Evolutionary conservation across 352 stramenopile genomes (phyloP), one percentile per base, ranked within the genome.

Genomic region (Phytophthora fragariaefolia): DNA sequence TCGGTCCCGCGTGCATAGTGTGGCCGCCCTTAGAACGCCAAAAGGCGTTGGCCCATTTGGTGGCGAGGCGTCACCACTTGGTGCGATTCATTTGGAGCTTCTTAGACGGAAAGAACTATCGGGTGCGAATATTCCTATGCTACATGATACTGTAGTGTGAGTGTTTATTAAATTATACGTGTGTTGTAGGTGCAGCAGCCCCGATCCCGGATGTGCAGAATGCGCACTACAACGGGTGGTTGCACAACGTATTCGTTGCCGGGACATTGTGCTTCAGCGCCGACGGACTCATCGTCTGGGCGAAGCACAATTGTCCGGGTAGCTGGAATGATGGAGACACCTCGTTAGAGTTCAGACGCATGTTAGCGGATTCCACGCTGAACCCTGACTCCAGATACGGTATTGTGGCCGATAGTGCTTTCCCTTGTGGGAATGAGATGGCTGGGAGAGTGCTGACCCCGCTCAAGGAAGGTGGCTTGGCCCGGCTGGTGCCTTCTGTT

Each of bases 251-350:
- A n/a, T 63, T 58, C 43, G 38, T 69, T 0, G 63, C 52, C 17
- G 61, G 32, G 20, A 69, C 61, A 38, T 32, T 63, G 36, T 59
- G 46, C 32, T 69, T 63, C 51, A 50, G 23, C 15, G 51, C 56
- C 18, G 51, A 58, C 48, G 61, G 52, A 23, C 54, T 56, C 1
- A 63, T 69, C 32, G 45, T 69, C 3, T 69, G 51, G 61, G 18
- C 27, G 2, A 52, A 59, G n/a, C 52, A 69, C 61, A 58, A 63
- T 32, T 69, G 55, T 43, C 24, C 34, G 1, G 61, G 61, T 1
- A 53, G 26, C 8, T 69, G 61, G 61, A 69, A 69, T 24, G 61
- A 69, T 36, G 43, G 24, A 0, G 61, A 65, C 58, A 65, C 36
- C 10, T 42, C 6, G 3, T 10, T 36, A 3, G 30, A 36, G 9